phyloP scores from a whole-genome alignment of 2,329 filamentous ascomycete genomes.

The Metarhizium album region DNA sequence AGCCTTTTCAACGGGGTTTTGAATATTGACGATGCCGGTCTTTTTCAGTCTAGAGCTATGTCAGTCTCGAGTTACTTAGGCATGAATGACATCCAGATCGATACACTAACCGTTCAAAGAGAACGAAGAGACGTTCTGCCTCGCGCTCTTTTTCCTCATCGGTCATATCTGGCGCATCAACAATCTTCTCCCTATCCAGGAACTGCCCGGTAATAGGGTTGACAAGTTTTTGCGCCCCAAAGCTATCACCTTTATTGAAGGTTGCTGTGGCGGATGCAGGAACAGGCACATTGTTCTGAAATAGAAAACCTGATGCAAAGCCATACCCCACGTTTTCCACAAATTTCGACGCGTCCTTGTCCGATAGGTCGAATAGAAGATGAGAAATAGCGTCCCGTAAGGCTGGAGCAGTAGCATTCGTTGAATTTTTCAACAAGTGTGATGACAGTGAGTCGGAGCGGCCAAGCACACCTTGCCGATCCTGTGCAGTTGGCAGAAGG shows the following conservation, averaged over 20 bases:
- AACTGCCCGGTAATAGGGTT: slow-evolving; percentile 87
- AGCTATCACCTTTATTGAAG: slow-evolving; percentile 18
- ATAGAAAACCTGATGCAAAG: slow-evolving; percentile 81
- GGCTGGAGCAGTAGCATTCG: slow-evolving; percentile 58
- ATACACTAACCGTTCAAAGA: slow-evolving; percentile 65
- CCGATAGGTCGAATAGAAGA: slow-evolving; percentile 79
- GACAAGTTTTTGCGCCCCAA: slow-evolving; percentile 33
- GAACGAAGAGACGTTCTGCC: slow-evolving; percentile 77
- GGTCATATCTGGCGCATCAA: slow-evolving; percentile 64
- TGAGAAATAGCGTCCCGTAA: slow-evolving; percentile 65
- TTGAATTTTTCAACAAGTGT: slow-evolving; percentile 66
- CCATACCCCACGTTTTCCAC: slow-evolving; percentile 92
- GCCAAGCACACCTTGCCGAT: slow-evolving; percentile 69
- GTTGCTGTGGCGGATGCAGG: slow-evolving; percentile 53
- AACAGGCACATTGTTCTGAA: slow-evolving; percentile 71
- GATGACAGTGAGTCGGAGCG: slow-evolving; percentile 63
- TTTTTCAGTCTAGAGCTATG: slow-evolving; percentile 43
- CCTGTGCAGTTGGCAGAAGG: slow-evolving; percentile 66
- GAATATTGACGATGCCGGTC: slow-evolving; percentile 65
- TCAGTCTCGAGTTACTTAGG: slow-evolving; percentile 10
- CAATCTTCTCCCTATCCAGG: slow-evolving; percentile 52
- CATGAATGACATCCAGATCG: background rate
- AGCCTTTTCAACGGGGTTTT: slow-evolving; percentile 68
- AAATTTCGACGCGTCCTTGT: slow-evolving; percentile 66
- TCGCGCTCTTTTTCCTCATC: slow-evolving; percentile 86